Conservation (phyloP, 768 basidiomycete species). For the Panaeolus cyanescens region DNA sequence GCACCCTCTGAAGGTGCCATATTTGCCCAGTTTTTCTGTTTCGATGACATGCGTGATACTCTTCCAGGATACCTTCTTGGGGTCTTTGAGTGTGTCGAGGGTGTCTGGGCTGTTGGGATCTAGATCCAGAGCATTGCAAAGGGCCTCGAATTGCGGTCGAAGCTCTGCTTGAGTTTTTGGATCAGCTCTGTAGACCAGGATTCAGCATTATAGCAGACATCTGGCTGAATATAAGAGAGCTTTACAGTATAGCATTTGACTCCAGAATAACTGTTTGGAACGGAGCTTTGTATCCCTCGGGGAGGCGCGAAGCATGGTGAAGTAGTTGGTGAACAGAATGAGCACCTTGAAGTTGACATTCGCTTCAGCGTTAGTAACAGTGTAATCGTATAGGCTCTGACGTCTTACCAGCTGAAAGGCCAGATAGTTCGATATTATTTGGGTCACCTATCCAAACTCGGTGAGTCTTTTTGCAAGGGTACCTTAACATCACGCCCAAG, state of each 20-base stretch:
- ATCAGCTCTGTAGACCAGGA: constrained; percentile 35
- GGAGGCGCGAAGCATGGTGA: constrained; percentile 67
- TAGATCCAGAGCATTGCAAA: constrained; percentile 57
- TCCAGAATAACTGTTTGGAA: constrained; percentile 69
- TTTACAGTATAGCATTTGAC: constrained; percentile 75
- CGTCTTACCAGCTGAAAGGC: constrained; percentile 67
- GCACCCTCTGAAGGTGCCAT: constrained; percentile 72
- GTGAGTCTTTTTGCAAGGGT: background rate
- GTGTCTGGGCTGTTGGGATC: constrained; percentile 53
- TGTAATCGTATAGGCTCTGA: background rate
- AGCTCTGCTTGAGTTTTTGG: constrained; percentile 64
- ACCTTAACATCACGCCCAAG: background rate
- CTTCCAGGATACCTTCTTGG: constrained; percentile 45
- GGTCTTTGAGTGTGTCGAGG: constrained; percentile 53
- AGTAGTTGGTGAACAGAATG: constrained; percentile 78
- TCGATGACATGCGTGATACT: constrained; percentile 61
- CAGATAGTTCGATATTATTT: constrained; percentile 59
- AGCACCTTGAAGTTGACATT: constrained; percentile 44
- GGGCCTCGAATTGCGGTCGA: constrained; percentile 61
- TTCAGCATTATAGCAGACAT: background rate
- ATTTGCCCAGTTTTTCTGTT: constrained; percentile 50
- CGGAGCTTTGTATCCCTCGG: constrained; percentile 55
- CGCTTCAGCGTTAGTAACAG: background rate
- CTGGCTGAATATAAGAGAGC: constrained; percentile 3
- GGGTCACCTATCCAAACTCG: constrained; percentile 54